Evolutionary conservation across 306 rosid species (phyloP), one percentile per base, ranked within the genome.

Genomic region (Vigna nakashimae): DNA sequence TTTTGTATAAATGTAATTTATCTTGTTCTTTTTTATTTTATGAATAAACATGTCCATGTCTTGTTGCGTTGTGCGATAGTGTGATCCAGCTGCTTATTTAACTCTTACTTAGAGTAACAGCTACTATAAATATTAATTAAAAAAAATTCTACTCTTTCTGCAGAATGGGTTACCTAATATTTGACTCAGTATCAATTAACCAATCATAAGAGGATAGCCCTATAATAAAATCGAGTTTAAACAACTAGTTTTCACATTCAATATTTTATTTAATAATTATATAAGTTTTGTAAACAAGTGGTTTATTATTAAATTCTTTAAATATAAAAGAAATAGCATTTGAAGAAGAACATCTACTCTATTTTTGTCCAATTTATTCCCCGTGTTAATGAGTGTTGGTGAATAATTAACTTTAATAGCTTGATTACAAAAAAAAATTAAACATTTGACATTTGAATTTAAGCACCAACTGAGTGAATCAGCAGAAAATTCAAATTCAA

Each of bases 91-190:
- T 85, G 86, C 77, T 66, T 14, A 49, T 53, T 51, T 64, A 69
- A 63, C 73, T 53, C 81, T 79, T 84, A 46, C 93, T 88, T 85
- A 1, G 87, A 88, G 90, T 82, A 81, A 78, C 88, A 82, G 83
- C 86, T 83, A 89, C 85, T 36, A 45, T 78, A 12, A 11, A 45
- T 45, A 45, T 45, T 43, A 43, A 43, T 43, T 43, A 45, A 45
- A 45, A 42, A 42, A 42, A 8, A 0, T 42, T 42, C 28, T 42
- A 42, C 13, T 42, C 57, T 65, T 65, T 65, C 6, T 6, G 7
- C 38, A 6, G 49, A 69, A 63, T 1, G 62, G 65, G 78, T 81
- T 42, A 86, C 89, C 93, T 73, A 86, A 89, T 83, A 73, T 70
- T 83, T 81, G 88, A 89, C 87, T 71, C 26, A 14, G 40, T 80